Evolutionary conservation across 768 basidiomycete genomes (phyloP), one percentile per base, ranked within the genome.

Genomic region (Cytidiella melzeri): DNA sequence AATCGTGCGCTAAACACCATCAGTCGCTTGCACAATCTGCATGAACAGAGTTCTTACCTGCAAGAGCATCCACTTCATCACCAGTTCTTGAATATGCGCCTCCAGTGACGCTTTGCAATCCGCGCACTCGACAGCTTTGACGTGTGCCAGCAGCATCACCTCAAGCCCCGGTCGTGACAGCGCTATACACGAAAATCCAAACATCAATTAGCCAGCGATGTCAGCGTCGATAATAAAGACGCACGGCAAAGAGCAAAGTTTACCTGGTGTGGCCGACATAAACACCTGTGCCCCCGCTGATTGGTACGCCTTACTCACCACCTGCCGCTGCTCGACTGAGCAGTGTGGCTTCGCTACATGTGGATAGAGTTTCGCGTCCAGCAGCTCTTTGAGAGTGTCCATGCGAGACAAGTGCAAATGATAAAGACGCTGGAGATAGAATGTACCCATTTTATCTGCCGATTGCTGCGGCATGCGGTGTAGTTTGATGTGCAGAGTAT

Each of bases 401-500:
- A 79, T 72, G 23, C 89, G 83, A 4, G 87, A 87, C 57, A 88
- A 82, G 57, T 92, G 89, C 23, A 92, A 69, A 61, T 86, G 89
- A 64, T 91, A 87, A 21, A 92, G 73, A 21, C 85, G 80, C 57
- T 87, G 88, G 52, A 92, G 69, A 58, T 92, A 92, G 19, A 80
- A 67, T 1, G 89, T 76, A 5, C 88, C 87, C n/a, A n/a, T n/a
- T n/a, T n/a, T n/a, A n/a, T n/a, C n/a, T n/a, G n/a, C n/a, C n/a
- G n/a, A n/a, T n/a, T 75, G 67, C 4, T 81, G n/a, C n/a, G n/a
- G n/a, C 44, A 92, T 75, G 30, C 90, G 73, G 63, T 87, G 83
- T 7, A 83, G 75, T 1, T 87, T 89, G 6, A 83, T n/a, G n/a
- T n/a, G n/a, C n/a, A n/a, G n/a, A n/a, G n/a, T n/a, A n/a, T n/a